Base-by-base conservation (phyloP, 768 basidiomycete genomes). In the Phanerochaete carnosa region DNA sequence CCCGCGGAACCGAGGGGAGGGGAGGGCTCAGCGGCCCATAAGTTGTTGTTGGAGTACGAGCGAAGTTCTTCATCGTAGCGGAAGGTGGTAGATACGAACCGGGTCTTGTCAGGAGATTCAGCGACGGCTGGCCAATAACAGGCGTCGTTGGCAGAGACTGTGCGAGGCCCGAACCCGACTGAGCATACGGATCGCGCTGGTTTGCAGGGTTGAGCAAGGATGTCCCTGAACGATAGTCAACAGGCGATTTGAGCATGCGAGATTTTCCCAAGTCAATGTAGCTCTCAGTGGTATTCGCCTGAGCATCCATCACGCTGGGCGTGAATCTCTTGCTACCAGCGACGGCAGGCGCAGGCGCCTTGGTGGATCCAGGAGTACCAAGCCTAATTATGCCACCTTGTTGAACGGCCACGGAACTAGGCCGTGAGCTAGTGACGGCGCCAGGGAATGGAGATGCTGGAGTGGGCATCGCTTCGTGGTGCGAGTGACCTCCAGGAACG, bases 391-490 rank as follows among this genome's bases (percentile, higher is more conserved):
- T 26, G 67, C 62, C 58, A 66, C 66, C 45, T 52, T 29, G 32
- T 15, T 62, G 49, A 65, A 33, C 15, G 2, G 56, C 7, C n/a
- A 39, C 39, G 5, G 57, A 59, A 11, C 62, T 55, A 0, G 62
- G 64, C 15, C 58, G 45, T 8, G 62, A 49, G 26, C 57, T 52
- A 8, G 58, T 62, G 15, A 51, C 47, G 1, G 60, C 35, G 11
- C 59, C 55, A 0, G 90, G 92, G 72, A 93, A 94, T 0, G 92
- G 92, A 0, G 92, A 90, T 2, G 90, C 80, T 11, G 90, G 92
- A 59, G 90, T 70, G 13, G 71, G 71, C 22, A 70, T 51, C 45
- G 52, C 45, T 57, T 62, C 8, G 57, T 45, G 35, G 30, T 35
- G 29, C 2, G 56, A n/a, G 33, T 29, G 37, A 35, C 53, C 37